Conservation (phyloP, 768 basidiomycete genomes). For the Boletus rufocinnamomeus region DNA sequence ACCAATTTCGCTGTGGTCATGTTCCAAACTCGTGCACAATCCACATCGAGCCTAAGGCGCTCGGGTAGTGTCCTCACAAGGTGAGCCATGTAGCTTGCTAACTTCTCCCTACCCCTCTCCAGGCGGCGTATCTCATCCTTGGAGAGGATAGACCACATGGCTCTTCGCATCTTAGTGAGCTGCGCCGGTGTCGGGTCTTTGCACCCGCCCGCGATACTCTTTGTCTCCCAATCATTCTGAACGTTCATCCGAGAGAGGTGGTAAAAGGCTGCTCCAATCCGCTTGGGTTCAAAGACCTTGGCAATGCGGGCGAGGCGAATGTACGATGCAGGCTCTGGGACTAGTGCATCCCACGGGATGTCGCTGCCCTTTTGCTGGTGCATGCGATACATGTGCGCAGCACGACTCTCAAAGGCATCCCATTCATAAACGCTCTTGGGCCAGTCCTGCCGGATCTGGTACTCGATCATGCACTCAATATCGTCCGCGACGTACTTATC, state of each 20-base stretch:
- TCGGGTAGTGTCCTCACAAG: neutral
- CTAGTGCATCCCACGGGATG: neutral
- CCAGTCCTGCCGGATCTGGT: neutral
- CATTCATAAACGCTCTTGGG: neutral
- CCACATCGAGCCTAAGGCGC: neutral
- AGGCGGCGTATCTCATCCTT: neutral
- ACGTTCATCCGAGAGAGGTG: neutral
- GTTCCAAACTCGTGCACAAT: neutral
- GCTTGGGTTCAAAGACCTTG: neutral
- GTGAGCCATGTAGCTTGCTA: neutral
- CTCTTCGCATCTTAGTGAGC: neutral
- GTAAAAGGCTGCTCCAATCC: neutral
- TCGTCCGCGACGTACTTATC: neutral
- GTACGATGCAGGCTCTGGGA: neutral
- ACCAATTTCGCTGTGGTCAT: neutral
- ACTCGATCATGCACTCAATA: constrained; percentile 5
- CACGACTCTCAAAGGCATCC: neutral
- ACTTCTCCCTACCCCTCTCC: neutral
- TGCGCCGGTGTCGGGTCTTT: neutral
- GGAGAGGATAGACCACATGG: constrained; percentile 8
- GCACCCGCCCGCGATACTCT: neutral
- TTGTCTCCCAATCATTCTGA: neutral
- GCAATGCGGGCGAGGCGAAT: neutral
- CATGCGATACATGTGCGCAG: neutral
- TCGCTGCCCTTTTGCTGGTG: neutral